phyloP scores from a whole-genome alignment of 768 basidiomycete genomes.

The Collybia mongolica region DNA sequence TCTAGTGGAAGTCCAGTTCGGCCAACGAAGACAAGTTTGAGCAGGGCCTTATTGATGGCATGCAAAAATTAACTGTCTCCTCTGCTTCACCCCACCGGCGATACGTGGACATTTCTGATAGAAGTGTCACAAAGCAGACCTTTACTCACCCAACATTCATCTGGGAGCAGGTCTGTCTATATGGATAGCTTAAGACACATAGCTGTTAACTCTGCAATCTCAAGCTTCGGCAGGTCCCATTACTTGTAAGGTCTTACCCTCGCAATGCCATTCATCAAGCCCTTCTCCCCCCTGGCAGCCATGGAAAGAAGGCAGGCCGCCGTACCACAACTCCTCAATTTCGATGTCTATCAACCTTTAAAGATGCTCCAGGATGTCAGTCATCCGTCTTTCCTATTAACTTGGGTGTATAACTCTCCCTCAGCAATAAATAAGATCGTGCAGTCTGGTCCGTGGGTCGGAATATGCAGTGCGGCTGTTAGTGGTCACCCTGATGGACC shows the following conservation, averaged over 20 bases:
- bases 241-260: background rate
- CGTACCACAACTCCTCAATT: background rate
- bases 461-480: constrained; percentile 43
- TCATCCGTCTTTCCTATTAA: constrained; percentile 6
- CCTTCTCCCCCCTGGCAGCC: constrained; percentile 6
- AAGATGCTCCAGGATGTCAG: constrained; percentile 44
- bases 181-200: background rate
- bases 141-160: constrained; percentile 1
- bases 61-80: constrained; percentile 8
- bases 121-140: background rate
- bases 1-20: constrained; percentile 16
- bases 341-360: constrained; percentile 31
- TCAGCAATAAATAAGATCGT: constrained; percentile 52
- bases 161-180: constrained; percentile 14
- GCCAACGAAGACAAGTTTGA: constrained; percentile 10
- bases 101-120: constrained; percentile 10
- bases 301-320: background rate
- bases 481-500: constrained; percentile 41
- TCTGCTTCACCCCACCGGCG: constrained; percentile 9
- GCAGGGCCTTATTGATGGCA: constrained; percentile 6
- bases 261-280: background rate
- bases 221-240: background rate
- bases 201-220: background rate
- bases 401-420: constrained; percentile 1
- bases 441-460: constrained; percentile 40